A percentile compares a stretch with the other conserved stretches of the same genome.
Evolutionary conservation across 1,284 basidiomycete species (phyloP).

Genomic region (Omphalotus olearius): DNA sequence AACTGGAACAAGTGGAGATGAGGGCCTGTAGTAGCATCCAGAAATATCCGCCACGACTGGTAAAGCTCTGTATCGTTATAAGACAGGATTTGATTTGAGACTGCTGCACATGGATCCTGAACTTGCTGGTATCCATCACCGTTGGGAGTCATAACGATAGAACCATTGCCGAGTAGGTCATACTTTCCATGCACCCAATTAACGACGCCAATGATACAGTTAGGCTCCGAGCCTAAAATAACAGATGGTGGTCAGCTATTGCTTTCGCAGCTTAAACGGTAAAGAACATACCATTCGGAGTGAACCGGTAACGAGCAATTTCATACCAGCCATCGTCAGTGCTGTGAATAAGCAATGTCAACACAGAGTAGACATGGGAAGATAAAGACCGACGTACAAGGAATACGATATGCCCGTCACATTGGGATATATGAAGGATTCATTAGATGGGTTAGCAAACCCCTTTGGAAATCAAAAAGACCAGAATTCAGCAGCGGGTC

Average conservation of each 20-base stretch:
- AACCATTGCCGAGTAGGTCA: slow-evolving; percentile 65
- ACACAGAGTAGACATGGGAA: background rate
- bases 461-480: slow-evolving; percentile 37
- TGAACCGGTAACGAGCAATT: slow-evolving; percentile 84
- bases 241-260: slow-evolving; percentile 5
- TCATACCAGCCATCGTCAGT: slow-evolving; percentile 77
- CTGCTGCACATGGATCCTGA: slow-evolving; percentile 84
- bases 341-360: slow-evolving; percentile 31
- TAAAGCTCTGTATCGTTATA: slow-evolving; percentile 72
- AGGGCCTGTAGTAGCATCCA: slow-evolving; percentile 46
- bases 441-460: slow-evolving; percentile 80
- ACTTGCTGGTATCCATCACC: slow-evolving; percentile 88
- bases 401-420: slow-evolving; percentile 85
- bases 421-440: slow-evolving; percentile 75
- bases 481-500: background rate
- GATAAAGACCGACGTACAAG: slow-evolving; percentile 59
- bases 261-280: background rate
- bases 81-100: slow-evolving; percentile 78
- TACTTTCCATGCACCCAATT: slow-evolving; percentile 86
- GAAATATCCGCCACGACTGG: slow-evolving; percentile 54
- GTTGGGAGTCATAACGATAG: slow-evolving; percentile 67
- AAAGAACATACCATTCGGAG: slow-evolving; percentile 60
- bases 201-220: slow-evolving; percentile 81
- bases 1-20: slow-evolving; percentile 66
- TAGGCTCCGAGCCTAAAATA: slow-evolving; percentile 61